phyloP scores from a whole-genome alignment of 176 grass and related monocot genomes.

The Oryza officinalis region DNA sequence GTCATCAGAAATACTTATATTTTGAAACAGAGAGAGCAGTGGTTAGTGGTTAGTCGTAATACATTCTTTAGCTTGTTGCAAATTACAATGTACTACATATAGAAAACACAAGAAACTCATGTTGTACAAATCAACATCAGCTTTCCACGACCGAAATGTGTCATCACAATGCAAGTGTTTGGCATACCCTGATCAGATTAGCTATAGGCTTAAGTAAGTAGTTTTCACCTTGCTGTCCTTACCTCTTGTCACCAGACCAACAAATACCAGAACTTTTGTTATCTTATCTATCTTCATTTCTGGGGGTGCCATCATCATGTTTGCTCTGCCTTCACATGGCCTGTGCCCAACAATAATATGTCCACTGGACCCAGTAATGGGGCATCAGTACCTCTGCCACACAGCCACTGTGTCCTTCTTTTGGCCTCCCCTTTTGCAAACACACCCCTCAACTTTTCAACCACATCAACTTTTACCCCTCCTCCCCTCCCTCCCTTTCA shows the following conservation, averaged over 20 bases:
- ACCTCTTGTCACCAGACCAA: background rate
- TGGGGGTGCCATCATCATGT: slow-evolving; percentile 27
- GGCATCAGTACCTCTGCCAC: slow-evolving; percentile 16
- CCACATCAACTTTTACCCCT: background rate
- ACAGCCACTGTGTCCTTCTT: background rate
- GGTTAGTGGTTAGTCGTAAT: background rate
- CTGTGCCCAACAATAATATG: slow-evolving; percentile 41
- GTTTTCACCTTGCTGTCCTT: slow-evolving; percentile 21
- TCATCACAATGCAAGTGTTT: background rate
- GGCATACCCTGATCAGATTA: background rate
- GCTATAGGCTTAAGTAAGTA: background rate
- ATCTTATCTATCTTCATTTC: background rate
- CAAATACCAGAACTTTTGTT: background rate
- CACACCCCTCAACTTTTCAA: background rate
- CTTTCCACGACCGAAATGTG: background rate
- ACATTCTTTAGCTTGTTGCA: background rate
- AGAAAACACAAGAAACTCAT: background rate
- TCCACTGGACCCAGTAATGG: slow-evolving; percentile 39
- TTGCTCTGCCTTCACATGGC: slow-evolving; percentile 43
- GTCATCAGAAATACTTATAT: too few species aligned
- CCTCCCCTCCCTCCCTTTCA: background rate
- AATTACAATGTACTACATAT: background rate
- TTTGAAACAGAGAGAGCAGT: too few species aligned
- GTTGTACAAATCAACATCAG: background rate
- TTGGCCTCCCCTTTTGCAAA: background rate